Evolutionary conservation across 768 basidiomycete species (phyloP).

Genomic region (Suillus brevipes): DNA sequence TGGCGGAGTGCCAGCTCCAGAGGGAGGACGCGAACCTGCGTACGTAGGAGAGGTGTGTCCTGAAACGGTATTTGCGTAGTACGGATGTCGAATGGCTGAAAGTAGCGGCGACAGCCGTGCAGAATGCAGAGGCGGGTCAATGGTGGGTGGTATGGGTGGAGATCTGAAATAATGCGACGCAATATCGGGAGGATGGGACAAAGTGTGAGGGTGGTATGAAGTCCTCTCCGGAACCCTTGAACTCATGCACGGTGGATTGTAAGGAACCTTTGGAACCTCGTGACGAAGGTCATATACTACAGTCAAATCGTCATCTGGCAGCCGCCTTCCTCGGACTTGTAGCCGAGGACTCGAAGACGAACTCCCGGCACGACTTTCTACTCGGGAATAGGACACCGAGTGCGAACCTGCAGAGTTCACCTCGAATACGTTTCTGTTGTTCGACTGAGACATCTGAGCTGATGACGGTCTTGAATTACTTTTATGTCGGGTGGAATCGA

Average conservation of each 20-base stretch:
- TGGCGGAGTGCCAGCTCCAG: slow-evolving; percentile 35
- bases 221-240: slow-evolving; percentile 1
- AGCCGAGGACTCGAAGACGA: slow-evolving; percentile 50
- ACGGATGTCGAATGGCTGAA: slow-evolving; percentile 24
- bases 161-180: slow-evolving; percentile 1
- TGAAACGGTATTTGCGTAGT: slow-evolving; percentile 21
- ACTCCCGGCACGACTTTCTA: slow-evolving; percentile 47
- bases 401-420: slow-evolving; percentile 28
- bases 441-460: slow-evolving; percentile 33
- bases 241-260: slow-evolving; percentile 3
- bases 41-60: slow-evolving; percentile 28
- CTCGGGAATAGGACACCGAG: slow-evolving; percentile 45
- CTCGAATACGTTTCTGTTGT: slow-evolving; percentile 37
- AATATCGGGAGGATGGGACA: slow-evolving; percentile 5
- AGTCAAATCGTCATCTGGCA: slow-evolving; percentile 41
- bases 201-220: slow-evolving; percentile 2
- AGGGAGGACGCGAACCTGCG: slow-evolving; percentile 17
- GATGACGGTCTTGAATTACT: slow-evolving; percentile 33
- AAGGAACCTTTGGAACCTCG: background rate
- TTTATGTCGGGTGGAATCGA: slow-evolving; percentile 30
- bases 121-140: slow-evolving; percentile 20
- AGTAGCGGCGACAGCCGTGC: slow-evolving; percentile 20
- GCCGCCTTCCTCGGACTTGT: slow-evolving; percentile 38
- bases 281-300: slow-evolving; percentile 19
- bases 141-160: slow-evolving; percentile 5